These are phyloP conservation scores for Geotrichum candidum DNA, from an alignment of 1,139 yeast genomes.

Conservation along the genomic window DNA sequence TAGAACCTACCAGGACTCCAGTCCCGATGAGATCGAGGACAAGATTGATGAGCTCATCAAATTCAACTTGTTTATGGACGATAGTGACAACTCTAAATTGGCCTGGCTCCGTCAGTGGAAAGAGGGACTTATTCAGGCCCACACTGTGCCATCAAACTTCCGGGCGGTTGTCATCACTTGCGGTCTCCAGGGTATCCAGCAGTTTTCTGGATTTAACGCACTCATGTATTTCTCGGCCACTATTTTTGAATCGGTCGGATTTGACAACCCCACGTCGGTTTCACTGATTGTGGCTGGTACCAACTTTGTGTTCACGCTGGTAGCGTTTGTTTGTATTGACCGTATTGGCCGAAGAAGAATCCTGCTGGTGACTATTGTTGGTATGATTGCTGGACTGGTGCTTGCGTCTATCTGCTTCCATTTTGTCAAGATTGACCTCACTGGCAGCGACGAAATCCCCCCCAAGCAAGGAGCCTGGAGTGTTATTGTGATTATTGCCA, in stretches of 20 bases:
- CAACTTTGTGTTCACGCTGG: conserved; percentile 58
- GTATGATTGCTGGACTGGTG: conserved; percentile 38
- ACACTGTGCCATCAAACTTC: conserved; percentile 40
- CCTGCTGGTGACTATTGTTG: conserved; percentile 46
- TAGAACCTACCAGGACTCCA: conserved; percentile 22
- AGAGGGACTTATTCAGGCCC: conserved; percentile 3
- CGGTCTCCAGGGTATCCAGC: conserved; percentile 68
- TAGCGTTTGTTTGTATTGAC: conserved; percentile 56
- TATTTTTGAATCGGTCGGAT: conserved; percentile 55
- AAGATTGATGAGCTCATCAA: conserved; percentile 27
- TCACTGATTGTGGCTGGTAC: conserved; percentile 62
- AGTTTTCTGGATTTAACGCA: conserved; percentile 69
- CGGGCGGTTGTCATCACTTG: conserved; percentile 64
- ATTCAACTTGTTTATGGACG: conserved; percentile 4
- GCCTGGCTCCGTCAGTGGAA: conserved; percentile 9
- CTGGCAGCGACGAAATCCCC: conserved; percentile 41
- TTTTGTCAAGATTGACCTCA: conserved; percentile 48
- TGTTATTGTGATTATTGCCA: conserved; percentile 70
- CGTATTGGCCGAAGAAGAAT: conserved; percentile 57
- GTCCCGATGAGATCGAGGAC: conserved; percentile 15
- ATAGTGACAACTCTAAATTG: background rate
- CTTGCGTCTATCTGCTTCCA: conserved; percentile 42
- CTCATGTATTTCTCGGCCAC: conserved; percentile 71
- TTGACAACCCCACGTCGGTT: conserved; percentile 55
- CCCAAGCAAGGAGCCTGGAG: conserved; percentile 74